Evolutionary conservation across 805 yeast species (phyloP), one percentile per base, ranked within the genome.

Genomic region (Candida orba): DNA sequence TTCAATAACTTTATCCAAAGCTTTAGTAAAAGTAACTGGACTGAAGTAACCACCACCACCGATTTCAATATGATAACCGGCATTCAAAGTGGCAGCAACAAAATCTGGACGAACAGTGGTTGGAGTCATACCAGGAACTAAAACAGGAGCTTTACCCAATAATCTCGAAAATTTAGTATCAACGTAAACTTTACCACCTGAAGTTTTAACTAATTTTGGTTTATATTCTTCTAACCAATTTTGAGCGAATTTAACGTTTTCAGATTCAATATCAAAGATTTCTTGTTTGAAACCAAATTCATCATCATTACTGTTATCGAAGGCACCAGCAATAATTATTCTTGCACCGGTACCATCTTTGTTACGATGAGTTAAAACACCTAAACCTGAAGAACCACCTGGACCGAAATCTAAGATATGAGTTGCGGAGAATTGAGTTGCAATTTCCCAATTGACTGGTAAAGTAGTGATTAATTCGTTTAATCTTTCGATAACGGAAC

Each of bases 91-190:
- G 29, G 96, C 95, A 49, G 95, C 84, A 46, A 93, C 95, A 58
- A 93, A 90, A 50, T 86, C 90, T 38, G 98, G 93, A 53, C 86
- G 83, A 45, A 90, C 97, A 29, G 99, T 93, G 36, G 95, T 79
- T 63, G 99, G 99, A 34, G 99, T 93, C 99, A 93, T 93, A 72
- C 99, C 99, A 33, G 99, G 96, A 54, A 93, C 93, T 83, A 95
- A 83, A 54, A 93, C 71, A 48, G 99, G 99, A 50, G 99, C 90
- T 67, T 89, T 85, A 50, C 97, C 95, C 51, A 93, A 69, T 56
- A 93, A 75, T 64, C 90, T 76, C 41, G 96, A 86, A 69, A 91
- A 89, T 69, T 89, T 90, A 56, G 99, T 93, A 66, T 90, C 95
- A 46, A 93, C 96, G 59, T 69, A 88, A 39, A 83, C 71, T 64